These are phyloP conservation scores for Luvunga scandens DNA, from an alignment of 345 rosid genomes.

Conservation along the genomic window DNA sequence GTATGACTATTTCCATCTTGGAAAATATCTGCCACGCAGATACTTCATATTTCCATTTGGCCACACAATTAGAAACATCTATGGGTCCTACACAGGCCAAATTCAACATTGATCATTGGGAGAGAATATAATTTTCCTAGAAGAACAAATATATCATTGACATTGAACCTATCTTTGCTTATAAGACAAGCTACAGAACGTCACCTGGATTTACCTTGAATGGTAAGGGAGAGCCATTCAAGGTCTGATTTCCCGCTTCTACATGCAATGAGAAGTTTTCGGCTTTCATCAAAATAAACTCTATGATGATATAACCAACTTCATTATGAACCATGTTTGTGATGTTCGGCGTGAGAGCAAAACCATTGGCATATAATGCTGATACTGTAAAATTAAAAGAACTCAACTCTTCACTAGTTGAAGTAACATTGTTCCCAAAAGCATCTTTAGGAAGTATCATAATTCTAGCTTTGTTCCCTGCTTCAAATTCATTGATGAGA, in stretches of 20 bases:
- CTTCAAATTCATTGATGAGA: constrained; percentile 53
- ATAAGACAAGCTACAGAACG: background rate
- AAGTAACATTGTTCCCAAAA: constrained; percentile 73
- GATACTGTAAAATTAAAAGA: constrained; percentile 45
- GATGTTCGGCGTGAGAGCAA: constrained; percentile 37
- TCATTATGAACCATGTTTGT: constrained; percentile 51
- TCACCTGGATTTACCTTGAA: constrained; percentile 81
- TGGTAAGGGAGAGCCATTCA: constrained; percentile 67
- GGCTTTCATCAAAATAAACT: constrained; percentile 48
- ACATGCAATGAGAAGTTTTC: constrained; percentile 61
- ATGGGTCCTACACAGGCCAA: constrained; percentile 50
- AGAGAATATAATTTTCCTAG: background rate
- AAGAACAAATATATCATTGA: background rate
- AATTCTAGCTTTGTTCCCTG: constrained; percentile 54
- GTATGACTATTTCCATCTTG: constrained; percentile 65
- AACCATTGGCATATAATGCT: constrained; percentile 48
- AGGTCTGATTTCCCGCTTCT: constrained; percentile 47
- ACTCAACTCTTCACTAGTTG: constrained; percentile 34
- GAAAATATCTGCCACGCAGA: constrained; percentile 82
- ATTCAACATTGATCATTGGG: background rate
- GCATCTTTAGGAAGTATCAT: constrained; percentile 77
- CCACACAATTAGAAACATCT: constrained; percentile 60
- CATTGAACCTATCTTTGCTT: background rate
- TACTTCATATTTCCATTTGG: constrained; percentile 59
- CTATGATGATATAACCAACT: constrained; percentile 49